These are phyloP conservation scores for Cladophialophora chaetospira DNA, from an alignment of 2,329 filamentous ascomycete species.

Conservation along the genomic window DNA sequence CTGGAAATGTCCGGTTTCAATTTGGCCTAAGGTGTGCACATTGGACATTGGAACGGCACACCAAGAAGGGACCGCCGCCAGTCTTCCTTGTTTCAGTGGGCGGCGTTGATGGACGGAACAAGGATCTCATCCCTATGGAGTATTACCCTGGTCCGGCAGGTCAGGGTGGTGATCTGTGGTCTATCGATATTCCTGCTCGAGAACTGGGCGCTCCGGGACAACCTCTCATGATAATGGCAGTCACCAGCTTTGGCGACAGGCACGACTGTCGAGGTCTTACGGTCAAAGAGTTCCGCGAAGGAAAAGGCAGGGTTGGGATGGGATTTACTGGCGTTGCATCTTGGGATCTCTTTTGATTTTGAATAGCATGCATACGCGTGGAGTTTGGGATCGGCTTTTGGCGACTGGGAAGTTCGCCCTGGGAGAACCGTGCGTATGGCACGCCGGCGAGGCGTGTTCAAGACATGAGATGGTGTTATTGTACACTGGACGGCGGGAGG, in stretches of 20 bases:
- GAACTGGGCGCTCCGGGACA: slow-evolving; percentile 71
- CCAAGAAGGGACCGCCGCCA: slow-evolving; percentile 66
- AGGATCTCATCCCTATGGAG: slow-evolving; percentile 70
- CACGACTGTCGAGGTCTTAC: slow-evolving; percentile 57
- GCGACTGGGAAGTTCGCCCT: not conserved
- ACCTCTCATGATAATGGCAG: slow-evolving; percentile 64
- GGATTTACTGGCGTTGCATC: slow-evolving; percentile 54
- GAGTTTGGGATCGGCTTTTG: not conserved
- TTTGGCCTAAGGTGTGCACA: slow-evolving; percentile 80
- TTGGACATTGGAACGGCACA: slow-evolving; percentile 68
- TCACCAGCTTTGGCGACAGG: slow-evolving; percentile 57
- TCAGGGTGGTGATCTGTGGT: slow-evolving; percentile 79
- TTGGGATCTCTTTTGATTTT: slow-evolving; percentile 54
- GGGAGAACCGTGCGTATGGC: too few species aligned
- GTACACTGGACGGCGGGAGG: too few species aligned
- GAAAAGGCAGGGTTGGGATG: slow-evolving; percentile 51
- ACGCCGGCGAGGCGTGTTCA: too few species aligned
- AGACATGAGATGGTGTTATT: too few species aligned
- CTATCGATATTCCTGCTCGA: slow-evolving; percentile 68
- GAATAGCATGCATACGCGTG: not conserved
- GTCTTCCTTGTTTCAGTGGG: slow-evolving; percentile 70
- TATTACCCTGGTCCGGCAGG: slow-evolving; percentile 41
- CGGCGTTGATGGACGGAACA: slow-evolving; percentile 66
- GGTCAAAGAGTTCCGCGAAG: slow-evolving; percentile 49
- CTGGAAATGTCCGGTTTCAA: slow-evolving; percentile 69